Evolutionary conservation across 176 grass and related monocot species (phyloP), one percentile per base, ranked within the genome.

Genomic region (Oryza meridionalis): DNA sequence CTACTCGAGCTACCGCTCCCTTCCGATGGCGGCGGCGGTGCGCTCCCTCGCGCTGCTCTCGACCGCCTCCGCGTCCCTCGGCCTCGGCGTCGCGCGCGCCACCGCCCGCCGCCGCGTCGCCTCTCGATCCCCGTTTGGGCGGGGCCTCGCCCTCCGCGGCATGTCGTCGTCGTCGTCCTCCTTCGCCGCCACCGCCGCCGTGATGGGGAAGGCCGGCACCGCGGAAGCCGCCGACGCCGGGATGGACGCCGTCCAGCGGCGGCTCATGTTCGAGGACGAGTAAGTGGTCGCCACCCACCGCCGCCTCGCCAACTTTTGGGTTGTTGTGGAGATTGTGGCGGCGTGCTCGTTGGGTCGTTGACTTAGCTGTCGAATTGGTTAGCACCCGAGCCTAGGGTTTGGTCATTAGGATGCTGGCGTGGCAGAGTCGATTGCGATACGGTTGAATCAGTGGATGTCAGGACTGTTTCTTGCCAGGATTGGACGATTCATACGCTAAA

Each of bases 201-300:
- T 83, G 80, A 86, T 80, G 76, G 84, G 89, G 76, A 80, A 90
- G 76, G 50, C 70, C 13, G 69, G 84, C 2, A 22, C 76, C 37
- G 85, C 66, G 9, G 86, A 81, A 3, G 65, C 90, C 13, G 65
- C 90, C 13, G 92, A 91, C 53, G 75, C 86, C 7, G 76, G 73
- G 67, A 97, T 97, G 95, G 84, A 94, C 80, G 90, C 86, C 73
- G 84, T 94, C 62, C 95, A 97, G 92, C 88, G 87, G 21, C 88
- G 92, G 71, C 92, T 97, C 81, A 92, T 97, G 92, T 94, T 97
- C 53, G 95, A 94, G 40, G 95, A 97, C 76, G 92, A 97, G 95
- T 97, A 61, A 84, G 88, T 85, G 49, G 15, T 24, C 2, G 0
- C 12, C 32, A 61, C 44, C 1, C 38, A 67, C 31, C 71, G 44